Evolutionary conservation across 164 flowering plant species (phyloP).

Genomic region (Berberis vulgaris): DNA sequence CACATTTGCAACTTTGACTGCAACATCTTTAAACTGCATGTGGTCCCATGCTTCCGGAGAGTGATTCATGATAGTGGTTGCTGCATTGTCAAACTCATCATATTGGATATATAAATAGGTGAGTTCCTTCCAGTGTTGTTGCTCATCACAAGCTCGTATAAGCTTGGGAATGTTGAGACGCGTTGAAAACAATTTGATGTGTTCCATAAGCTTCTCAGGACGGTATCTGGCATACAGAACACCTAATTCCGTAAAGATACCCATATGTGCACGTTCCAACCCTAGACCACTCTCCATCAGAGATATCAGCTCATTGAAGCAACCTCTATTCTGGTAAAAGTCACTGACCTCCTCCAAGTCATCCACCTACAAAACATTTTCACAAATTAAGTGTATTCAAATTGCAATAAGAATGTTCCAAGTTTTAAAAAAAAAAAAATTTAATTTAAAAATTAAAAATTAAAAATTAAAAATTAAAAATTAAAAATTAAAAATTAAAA

Average conservation of each 20-base stretch:
- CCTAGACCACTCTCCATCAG: slow-evolving; percentile 99
- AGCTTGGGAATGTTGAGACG: slow-evolving; percentile 96
- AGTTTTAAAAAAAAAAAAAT: not conserved
- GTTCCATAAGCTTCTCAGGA: slow-evolving; percentile 97
- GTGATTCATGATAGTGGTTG: slow-evolving; percentile 95
- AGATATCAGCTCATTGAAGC: slow-evolving; percentile 73
- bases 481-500: not conserved
- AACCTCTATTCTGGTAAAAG: slow-evolving; percentile 92
- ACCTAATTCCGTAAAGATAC: slow-evolving; percentile 95
- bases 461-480: not conserved
- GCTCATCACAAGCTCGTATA: slow-evolving; percentile 94
- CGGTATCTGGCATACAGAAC: slow-evolving; percentile 98
- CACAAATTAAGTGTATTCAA: not conserved
- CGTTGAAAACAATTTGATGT: slow-evolving; percentile 86
- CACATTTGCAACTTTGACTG: slow-evolving; percentile 93
- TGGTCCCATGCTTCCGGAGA: slow-evolving; percentile 99
- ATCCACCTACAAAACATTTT: slow-evolving; percentile 56
- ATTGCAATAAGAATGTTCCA: not conserved
- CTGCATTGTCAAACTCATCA: slow-evolving; percentile 99
- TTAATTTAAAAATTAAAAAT: no score
- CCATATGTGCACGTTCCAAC: slow-evolving; percentile 99
- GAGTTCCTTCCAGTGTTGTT: slow-evolving; percentile 97
- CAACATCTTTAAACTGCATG: slow-evolving; percentile 97
- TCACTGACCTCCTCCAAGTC: slow-evolving; percentile 98
- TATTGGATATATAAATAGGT: slow-evolving; percentile 89